Evolutionary conservation across 176 grass and related monocot genomes (phyloP).

Genomic region (Oryza brachyantha): DNA sequence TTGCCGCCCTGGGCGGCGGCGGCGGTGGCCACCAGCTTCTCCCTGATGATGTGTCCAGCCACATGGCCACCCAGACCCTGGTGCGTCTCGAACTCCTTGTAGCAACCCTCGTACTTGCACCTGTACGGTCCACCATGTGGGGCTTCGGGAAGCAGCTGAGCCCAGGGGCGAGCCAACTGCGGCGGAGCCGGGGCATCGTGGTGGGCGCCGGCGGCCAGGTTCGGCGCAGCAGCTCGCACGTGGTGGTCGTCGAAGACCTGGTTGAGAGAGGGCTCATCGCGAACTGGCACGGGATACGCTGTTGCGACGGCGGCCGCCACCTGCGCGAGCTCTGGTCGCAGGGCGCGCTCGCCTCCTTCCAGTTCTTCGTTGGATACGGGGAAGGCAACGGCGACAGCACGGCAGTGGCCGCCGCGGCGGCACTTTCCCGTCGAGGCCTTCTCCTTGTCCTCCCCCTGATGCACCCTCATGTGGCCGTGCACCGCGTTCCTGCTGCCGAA

Average conservation of each 20-base stretch:
- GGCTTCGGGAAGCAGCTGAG: no score
- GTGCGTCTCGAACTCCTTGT: conserved; percentile 1
- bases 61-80: conserved; percentile 45
- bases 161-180: no score
- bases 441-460: neutral
- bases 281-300: no score
- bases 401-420: neutral
- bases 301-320: neutral
- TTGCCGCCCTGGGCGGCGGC: neutral
- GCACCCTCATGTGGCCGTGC: conserved; percentile 41
- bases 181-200: neutral
- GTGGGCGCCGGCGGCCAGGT: neutral
- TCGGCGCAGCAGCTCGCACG: neutral
- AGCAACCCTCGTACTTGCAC: conserved; percentile 17
- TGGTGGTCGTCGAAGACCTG: neutral
- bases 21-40: neutral
- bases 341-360: no score
- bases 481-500: conserved; percentile 10
- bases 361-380: no score
- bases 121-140: neutral
- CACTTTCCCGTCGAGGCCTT: conserved; percentile 27
- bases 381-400: neutral
- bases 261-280: no score
- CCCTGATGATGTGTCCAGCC: conserved; percentile 34
- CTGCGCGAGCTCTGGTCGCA: no score